phyloP scores from a whole-genome alignment of 495 filamentous ascomycete species.

The Collariella sp. region DNA sequence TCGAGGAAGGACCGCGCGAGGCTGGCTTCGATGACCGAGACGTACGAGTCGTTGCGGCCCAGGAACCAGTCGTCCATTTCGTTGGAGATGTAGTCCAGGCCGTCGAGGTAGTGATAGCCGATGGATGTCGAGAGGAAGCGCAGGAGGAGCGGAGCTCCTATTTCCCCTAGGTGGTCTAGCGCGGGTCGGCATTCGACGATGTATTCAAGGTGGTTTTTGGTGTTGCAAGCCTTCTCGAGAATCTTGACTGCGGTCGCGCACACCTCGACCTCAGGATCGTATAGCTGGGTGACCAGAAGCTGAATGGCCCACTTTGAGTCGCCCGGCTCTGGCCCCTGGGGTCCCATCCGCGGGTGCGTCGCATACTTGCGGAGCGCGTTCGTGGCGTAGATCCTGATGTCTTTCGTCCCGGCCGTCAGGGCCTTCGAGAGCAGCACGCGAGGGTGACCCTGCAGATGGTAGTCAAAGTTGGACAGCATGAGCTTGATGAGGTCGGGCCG shows the following conservation, averaged over 20 bases:
- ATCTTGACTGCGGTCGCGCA: conserved; percentile 95
- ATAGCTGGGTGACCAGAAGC: conserved; percentile 90
- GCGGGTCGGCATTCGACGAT: conserved; percentile 95
- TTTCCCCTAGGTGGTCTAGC: conserved; percentile 91
- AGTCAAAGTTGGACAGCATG: conserved; percentile 85
- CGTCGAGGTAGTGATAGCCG: conserved; percentile 95
- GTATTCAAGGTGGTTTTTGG: conserved; percentile 79
- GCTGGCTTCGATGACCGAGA: conserved; percentile 88
- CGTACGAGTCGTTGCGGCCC: conserved; percentile 90
- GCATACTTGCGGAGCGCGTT: conserved; percentile 79
- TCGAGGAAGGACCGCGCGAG: conserved; percentile 81
- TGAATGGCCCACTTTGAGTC: conserved; percentile 90
- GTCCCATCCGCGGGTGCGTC: conserved; percentile 35
- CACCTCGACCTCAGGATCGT: conserved; percentile 93
- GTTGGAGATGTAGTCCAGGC: conserved; percentile 93
- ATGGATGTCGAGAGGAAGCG: conserved; percentile 92
- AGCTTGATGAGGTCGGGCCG: conserved; percentile 84
- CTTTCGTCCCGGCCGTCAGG: conserved; percentile 82
- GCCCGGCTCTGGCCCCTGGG: conserved; percentile 30
- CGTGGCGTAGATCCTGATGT: conserved; percentile 79
- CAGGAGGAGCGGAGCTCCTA: conserved; percentile 85
- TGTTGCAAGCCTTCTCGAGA: conserved; percentile 92
- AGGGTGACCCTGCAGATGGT: conserved; percentile 73
- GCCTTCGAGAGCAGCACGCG: conserved; percentile 89
- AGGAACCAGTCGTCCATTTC: conserved; percentile 99